A percentile compares a stretch with the other conserved stretches of the same genome.
Evolutionary conservation across 305 asterid genomes (phyloP).

Genomic region (Stenogyne calaminthoides): DNA sequence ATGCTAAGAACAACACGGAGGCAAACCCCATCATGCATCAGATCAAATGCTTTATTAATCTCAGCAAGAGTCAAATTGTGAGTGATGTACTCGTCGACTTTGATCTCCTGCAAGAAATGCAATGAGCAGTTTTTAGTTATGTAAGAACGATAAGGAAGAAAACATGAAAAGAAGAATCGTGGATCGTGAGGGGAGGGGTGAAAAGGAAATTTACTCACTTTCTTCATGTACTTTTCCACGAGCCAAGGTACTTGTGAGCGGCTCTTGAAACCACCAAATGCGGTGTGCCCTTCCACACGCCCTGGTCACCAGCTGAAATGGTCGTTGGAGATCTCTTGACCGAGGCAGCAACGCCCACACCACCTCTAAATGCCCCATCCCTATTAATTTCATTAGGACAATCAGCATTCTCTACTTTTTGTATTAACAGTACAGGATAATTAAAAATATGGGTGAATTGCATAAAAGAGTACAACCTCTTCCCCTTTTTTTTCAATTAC

Average conservation of each 20-base stretch:
- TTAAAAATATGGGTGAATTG: too few relatives aligned
- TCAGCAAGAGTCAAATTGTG: slow-evolving; percentile 78
- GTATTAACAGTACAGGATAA: neutral
- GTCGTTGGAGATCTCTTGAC: slow-evolving; percentile 97
- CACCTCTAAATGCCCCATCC: slow-evolving; percentile 99
- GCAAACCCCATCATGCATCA: slow-evolving; percentile 90
- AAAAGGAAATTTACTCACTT: slow-evolving; percentile 43
- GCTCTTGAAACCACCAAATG: slow-evolving; percentile 98
- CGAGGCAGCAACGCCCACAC: slow-evolving; percentile 99
- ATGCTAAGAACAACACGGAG: slow-evolving; percentile 84
- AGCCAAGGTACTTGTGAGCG: slow-evolving; percentile 99
- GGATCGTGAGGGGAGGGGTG: neutral
- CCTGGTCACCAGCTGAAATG: slow-evolving; percentile 97
- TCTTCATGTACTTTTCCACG: slow-evolving; percentile 93
- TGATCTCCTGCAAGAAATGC: slow-evolving; percentile 73
- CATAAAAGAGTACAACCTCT: too few relatives aligned
- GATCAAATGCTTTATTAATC: slow-evolving; percentile 83
- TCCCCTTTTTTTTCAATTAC: too few relatives aligned
- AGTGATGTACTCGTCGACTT: slow-evolving; percentile 96
- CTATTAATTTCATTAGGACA: slow-evolving; percentile 41
- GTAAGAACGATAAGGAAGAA: neutral
- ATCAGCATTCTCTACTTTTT: slow-evolving; percentile 24
- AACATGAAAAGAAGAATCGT: neutral
- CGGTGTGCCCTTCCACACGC: slow-evolving; percentile 99
- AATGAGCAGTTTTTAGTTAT: neutral